Evolutionary conservation across 331 rosid genomes (phyloP).

Genomic region (Quercus phellos): DNA sequence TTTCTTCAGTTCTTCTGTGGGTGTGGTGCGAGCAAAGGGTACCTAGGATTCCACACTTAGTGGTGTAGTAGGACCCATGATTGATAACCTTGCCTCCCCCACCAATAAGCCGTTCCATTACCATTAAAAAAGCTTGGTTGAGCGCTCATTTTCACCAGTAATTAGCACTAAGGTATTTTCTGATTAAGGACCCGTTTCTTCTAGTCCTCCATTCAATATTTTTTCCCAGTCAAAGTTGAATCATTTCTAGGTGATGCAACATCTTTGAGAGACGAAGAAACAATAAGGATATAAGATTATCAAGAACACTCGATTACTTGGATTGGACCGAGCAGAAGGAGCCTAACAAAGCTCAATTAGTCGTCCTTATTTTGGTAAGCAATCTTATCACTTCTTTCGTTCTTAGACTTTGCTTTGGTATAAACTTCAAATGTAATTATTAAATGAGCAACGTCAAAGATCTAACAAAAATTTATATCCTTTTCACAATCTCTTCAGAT

Average conservation of each 20-base stretch:
- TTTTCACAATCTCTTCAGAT: too few relatives aligned
- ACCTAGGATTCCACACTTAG: conserved; percentile 57
- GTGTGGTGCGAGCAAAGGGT: background rate
- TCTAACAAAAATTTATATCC: too few relatives aligned
- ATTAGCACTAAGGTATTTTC: background rate
- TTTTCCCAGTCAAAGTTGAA: background rate
- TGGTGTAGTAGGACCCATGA: conserved; percentile 50
- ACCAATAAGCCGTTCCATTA: background rate
- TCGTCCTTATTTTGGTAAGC: too few relatives aligned
- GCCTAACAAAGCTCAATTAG: too few relatives aligned
- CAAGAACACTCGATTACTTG: too few relatives aligned
- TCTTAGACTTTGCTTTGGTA: too few relatives aligned
- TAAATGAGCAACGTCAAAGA: too few relatives aligned
- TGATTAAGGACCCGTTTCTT: background rate
- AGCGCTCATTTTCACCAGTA: background rate
- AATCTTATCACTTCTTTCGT: too few relatives aligned
- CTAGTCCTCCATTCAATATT: background rate
- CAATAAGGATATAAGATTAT: too few relatives aligned
- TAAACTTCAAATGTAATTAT: too few relatives aligned
- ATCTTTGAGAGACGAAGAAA: too few relatives aligned
- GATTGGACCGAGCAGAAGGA: too few relatives aligned
- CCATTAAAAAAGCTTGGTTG: background rate
- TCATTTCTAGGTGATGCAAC: background rate
- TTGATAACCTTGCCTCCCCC: conserved; percentile 6
- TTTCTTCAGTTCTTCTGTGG: background rate